These are phyloP conservation scores for Sutorius eximius DNA, from an alignment of 1,284 basidiomycete genomes.

Conservation along the genomic window DNA sequence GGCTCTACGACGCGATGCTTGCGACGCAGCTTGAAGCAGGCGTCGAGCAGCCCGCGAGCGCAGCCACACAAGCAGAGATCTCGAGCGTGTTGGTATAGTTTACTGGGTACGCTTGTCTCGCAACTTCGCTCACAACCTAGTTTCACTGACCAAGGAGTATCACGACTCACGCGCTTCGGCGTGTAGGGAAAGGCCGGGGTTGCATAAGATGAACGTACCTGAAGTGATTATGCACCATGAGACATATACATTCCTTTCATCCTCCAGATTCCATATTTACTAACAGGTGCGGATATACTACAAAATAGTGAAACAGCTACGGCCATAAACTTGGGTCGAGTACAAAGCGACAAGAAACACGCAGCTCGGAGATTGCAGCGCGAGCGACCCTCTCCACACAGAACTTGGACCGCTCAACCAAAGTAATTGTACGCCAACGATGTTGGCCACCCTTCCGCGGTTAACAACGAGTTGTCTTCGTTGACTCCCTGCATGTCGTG, in stretches of 20 bases:
- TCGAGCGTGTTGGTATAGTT: background rate
- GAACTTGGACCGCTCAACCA: slow-evolving; percentile 16
- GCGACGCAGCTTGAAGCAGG: slow-evolving; percentile 12
- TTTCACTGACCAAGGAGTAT: background rate
- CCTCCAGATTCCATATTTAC: background rate
- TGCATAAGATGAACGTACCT: background rate
- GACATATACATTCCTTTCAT: background rate
- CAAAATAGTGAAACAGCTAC: background rate
- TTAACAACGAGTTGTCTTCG: slow-evolving; percentile 57
- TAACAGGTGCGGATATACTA: background rate
- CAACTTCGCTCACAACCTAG: background rate
- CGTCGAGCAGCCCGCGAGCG: background rate
- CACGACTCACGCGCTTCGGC: background rate
- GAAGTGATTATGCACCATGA: background rate
- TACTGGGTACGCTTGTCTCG: background rate
- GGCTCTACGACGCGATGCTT: slow-evolving; percentile 26
- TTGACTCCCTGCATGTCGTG: slow-evolving; percentile 70
- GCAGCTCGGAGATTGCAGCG: background rate
- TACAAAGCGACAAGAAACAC: slow-evolving; percentile 14
- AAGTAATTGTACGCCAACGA: slow-evolving; percentile 47
- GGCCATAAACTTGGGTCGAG: background rate
- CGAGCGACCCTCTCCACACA: background rate
- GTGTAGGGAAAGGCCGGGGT: background rate
- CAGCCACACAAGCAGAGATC: background rate
- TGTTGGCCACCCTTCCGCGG: slow-evolving; percentile 43